phyloP scores from a whole-genome alignment of 306 rosid species.

The Acacia crassicarpa region DNA sequence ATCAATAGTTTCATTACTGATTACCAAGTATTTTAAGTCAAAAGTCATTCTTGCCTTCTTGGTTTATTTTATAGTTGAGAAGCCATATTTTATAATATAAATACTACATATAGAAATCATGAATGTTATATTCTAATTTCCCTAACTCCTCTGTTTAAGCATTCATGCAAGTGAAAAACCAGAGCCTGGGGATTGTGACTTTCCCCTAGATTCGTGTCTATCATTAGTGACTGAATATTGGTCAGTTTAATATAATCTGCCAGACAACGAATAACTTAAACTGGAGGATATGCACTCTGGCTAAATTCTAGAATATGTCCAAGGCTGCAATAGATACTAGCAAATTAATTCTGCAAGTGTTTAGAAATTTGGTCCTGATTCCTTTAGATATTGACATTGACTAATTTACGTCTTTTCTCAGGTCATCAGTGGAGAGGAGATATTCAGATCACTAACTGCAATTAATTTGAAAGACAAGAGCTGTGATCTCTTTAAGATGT shows the following conservation, averaged over 20 bases:
- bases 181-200: too few species aligned
- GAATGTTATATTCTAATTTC: too few species aligned
- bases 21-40: not conserved
- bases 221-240: not conserved
- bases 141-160: too few species aligned
- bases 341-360: slow-evolving; percentile 17
- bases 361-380: slow-evolving; percentile 3
- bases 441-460: slow-evolving; percentile 55
- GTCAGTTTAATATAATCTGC: not conserved
- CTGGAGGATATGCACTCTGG: not conserved
- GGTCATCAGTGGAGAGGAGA: slow-evolving; percentile 59
- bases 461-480: slow-evolving; percentile 64
- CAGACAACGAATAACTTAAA: not conserved
- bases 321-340: slow-evolving; percentile 8
- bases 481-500: slow-evolving; percentile 73
- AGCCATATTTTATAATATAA: too few species aligned
- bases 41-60: too few species aligned
- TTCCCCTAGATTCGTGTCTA: not conserved
- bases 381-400: slow-evolving; percentile 1
- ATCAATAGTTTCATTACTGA: not conserved
- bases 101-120: too few species aligned
- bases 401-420: slow-evolving; percentile 31
- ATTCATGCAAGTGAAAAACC: not conserved
- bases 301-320: slow-evolving; percentile 11
- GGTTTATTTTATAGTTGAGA: too few species aligned